Conservation (phyloP, 495 filamentous ascomycete species). For the Aspergillus diversus region DNA sequence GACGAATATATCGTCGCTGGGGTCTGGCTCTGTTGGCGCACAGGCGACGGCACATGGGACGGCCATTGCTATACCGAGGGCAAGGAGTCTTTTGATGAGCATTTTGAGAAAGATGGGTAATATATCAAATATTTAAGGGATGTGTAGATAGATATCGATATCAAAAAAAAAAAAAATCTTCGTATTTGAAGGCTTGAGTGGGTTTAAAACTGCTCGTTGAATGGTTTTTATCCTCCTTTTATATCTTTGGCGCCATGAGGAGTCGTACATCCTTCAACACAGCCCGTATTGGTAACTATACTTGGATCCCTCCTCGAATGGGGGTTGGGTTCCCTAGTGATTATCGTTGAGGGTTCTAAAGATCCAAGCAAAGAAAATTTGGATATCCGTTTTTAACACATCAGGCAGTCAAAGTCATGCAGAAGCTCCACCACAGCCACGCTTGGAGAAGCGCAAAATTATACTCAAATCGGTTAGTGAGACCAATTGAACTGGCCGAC, state of each 20-base stretch:
- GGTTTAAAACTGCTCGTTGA: no score
- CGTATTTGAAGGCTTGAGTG: no score
- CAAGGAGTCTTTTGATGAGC: slow-evolving; percentile 7
- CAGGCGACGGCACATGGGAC: slow-evolving; percentile 7
- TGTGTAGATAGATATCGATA: no score
- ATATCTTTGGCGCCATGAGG: background rate
- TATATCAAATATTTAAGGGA: background rate
- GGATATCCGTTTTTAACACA: no score
- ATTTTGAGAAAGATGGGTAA: background rate
- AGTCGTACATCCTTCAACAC: background rate
- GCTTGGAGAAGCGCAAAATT: background rate
- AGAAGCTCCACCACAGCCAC: background rate
- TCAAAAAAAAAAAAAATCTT: no score
- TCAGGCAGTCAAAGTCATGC: background rate
- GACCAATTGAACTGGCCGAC: background rate
- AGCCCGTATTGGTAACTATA: background rate
- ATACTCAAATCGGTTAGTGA: slow-evolving; percentile 1
- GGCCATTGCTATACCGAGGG: slow-evolving; percentile 3
- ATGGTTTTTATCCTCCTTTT: background rate
- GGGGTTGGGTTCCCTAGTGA: background rate
- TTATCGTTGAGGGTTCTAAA: no score
- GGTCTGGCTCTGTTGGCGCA: background rate
- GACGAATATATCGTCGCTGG: background rate
- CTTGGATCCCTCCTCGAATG: background rate
- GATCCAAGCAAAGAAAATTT: no score